Conservation (phyloP, 2,329 filamentous ascomycete species). For the Ophiostoma novo-ulmi region DNA sequence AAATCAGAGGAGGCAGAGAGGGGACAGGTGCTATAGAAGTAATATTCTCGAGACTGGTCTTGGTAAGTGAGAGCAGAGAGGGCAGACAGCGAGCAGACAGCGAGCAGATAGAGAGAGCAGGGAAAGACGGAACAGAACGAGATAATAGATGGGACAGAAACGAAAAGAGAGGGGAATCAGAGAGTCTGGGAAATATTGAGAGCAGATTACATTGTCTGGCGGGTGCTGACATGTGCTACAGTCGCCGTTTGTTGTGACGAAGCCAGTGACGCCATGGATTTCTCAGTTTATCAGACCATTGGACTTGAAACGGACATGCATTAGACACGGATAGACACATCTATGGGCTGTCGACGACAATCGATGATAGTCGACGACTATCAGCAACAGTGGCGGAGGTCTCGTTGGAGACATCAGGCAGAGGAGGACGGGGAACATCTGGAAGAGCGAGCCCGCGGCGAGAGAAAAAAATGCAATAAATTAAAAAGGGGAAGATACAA, state of each 20-base stretch:
- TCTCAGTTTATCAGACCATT: not conserved
- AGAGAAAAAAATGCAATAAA: not conserved
- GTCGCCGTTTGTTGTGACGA: not conserved
- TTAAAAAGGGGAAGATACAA: not conserved
- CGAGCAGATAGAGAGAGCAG: no score
- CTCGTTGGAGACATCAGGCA: not conserved
- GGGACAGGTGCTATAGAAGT: no score
- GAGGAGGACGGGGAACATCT: not conserved
- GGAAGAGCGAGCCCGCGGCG: not conserved
- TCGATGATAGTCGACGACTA: not conserved
- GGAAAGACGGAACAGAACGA: not conserved
- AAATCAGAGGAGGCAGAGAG: no score
- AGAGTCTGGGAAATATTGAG: not conserved
- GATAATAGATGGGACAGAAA: not conserved
- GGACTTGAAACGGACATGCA: slow-evolving; percentile 1
- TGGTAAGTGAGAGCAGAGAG: no score
- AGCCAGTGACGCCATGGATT: not conserved
- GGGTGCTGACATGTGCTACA: not conserved
- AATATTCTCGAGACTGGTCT: no score
- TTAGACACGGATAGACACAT: not conserved
- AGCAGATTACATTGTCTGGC: not conserved
- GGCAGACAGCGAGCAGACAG: no score
- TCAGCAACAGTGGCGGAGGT: not conserved
- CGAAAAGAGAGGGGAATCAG: not conserved
- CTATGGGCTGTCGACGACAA: not conserved